Evolutionary conservation across 768 basidiomycete species (phyloP).

Genomic region (Lactifluus subvellereus): DNA sequence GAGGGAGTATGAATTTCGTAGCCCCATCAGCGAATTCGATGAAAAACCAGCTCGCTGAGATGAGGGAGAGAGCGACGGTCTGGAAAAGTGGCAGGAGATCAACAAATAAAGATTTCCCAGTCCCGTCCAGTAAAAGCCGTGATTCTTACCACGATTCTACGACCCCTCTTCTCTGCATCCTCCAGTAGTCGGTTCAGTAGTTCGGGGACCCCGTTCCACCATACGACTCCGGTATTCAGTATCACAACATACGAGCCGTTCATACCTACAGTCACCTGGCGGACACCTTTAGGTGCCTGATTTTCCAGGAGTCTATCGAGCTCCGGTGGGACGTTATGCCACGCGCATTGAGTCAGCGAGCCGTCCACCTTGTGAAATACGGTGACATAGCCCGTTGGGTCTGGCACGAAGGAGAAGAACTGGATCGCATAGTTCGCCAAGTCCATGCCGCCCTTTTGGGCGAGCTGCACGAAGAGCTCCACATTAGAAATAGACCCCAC

Average conservation of each 20-base stretch:
- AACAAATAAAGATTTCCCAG: not conserved
- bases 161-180: not conserved
- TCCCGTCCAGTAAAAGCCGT: not conserved
- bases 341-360: slow-evolving; percentile 3
- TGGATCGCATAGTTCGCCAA: slow-evolving; percentile 6
- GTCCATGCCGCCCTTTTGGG: not conserved
- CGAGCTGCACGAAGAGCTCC: slow-evolving; percentile 3
- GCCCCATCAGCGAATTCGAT: slow-evolving; percentile 10
- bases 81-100: not conserved
- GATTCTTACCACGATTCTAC: not conserved
- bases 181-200: not conserved
- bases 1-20: not conserved
- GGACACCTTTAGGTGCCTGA: slow-evolving; percentile 3
- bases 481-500: not conserved
- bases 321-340: slow-evolving; percentile 7
- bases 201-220: slow-evolving; percentile 8
- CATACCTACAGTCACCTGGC: slow-evolving; percentile 13
- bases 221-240: slow-evolving; percentile 4
- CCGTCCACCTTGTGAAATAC: slow-evolving; percentile 8
- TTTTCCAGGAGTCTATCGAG: slow-evolving; percentile 6
- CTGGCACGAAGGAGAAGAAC: slow-evolving; percentile 15
- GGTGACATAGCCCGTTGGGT: slow-evolving; percentile 5
- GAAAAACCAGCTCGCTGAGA: slow-evolving; percentile 6
- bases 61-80: slow-evolving; percentile 14
- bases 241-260: slow-evolving; percentile 11